phyloP scores from a whole-genome alignment of 2,329 filamentous ascomycete species.

The Trichoderma arundinaceum region DNA sequence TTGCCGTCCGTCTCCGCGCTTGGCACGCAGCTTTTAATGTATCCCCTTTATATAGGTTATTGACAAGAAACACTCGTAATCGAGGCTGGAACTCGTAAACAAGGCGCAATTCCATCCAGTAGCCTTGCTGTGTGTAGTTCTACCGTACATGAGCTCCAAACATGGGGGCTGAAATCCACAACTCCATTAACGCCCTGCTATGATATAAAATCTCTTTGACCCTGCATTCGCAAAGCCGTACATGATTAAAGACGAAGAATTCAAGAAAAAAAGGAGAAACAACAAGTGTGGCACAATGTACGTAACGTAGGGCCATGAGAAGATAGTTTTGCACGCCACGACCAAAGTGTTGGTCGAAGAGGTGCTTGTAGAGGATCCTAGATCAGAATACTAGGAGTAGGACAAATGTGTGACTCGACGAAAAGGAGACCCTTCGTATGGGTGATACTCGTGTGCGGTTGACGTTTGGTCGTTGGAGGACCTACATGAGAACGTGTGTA shows the following conservation, averaged over 20 bases:
- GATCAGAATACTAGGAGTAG: background rate
- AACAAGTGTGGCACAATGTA: background rate
- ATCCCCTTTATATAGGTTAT: background rate
- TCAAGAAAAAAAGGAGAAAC: slow-evolving; percentile 20
- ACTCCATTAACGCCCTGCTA: slow-evolving; percentile 43
- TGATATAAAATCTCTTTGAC: slow-evolving; percentile 38
- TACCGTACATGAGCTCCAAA: slow-evolving; percentile 17
- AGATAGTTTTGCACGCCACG: background rate
- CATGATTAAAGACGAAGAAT: slow-evolving; percentile 32
- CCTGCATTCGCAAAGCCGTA: slow-evolving; percentile 29
- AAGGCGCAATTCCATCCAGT: slow-evolving; percentile 17
- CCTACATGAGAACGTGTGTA: background rate
- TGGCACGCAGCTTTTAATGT: background rate
- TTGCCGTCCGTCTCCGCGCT: background rate
- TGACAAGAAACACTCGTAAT: background rate
- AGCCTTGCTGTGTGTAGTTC: background rate
- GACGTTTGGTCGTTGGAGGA: background rate
- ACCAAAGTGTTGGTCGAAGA: background rate
- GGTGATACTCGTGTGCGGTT: background rate
- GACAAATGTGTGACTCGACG: background rate
- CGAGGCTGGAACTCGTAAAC: background rate
- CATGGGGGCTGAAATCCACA: slow-evolving; percentile 22
- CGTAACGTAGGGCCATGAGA: background rate
- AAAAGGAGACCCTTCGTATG: background rate
- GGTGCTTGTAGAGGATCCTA: background rate